phyloP scores from a whole-genome alignment of 805 yeast genomes.

The Ogataea methanolica region DNA sequence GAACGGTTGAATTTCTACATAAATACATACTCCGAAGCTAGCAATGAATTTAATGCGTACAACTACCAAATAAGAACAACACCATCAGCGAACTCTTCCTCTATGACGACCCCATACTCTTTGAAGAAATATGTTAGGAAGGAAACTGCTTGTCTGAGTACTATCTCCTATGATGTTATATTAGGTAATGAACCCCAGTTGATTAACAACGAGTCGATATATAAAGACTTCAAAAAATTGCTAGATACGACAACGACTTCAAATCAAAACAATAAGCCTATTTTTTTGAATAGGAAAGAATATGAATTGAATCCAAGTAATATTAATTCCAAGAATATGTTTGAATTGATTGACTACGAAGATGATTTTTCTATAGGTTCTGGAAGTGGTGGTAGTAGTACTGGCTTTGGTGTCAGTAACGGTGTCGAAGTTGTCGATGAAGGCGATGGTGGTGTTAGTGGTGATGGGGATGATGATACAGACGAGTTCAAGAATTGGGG shows the following conservation, averaged over 20 bases:
- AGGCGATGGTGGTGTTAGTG: slow-evolving; percentile 1
- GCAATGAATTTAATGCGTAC: too few species aligned
- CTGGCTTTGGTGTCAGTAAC: not conserved
- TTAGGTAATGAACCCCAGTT: not conserved
- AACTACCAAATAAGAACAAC: not conserved
- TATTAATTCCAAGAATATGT: slow-evolving; percentile 15
- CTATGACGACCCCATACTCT: too few species aligned
- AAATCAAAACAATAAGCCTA: slow-evolving; percentile 15
- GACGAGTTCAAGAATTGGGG: slow-evolving; percentile 32
- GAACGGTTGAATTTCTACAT: slow-evolving; percentile 38
- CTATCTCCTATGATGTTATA: too few species aligned
- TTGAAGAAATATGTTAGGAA: not conserved
- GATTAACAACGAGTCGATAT: not conserved
- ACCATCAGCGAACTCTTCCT: too few species aligned
- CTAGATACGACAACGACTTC: not conserved
- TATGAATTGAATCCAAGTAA: slow-evolving; percentile 26
- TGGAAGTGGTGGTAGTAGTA: not conserved
- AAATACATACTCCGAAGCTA: not conserved
- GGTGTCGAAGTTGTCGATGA: not conserved
- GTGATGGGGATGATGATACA: slow-evolving; percentile 2
- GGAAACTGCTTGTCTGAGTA: not conserved
- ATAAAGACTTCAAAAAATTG: not conserved
- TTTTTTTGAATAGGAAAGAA: slow-evolving; percentile 30
- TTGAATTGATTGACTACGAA: slow-evolving; percentile 28
- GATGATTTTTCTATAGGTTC: slow-evolving; percentile 15